Base-by-base conservation (phyloP, 495 filamentous ascomycete species). In the Peziza echinospora region DNA sequence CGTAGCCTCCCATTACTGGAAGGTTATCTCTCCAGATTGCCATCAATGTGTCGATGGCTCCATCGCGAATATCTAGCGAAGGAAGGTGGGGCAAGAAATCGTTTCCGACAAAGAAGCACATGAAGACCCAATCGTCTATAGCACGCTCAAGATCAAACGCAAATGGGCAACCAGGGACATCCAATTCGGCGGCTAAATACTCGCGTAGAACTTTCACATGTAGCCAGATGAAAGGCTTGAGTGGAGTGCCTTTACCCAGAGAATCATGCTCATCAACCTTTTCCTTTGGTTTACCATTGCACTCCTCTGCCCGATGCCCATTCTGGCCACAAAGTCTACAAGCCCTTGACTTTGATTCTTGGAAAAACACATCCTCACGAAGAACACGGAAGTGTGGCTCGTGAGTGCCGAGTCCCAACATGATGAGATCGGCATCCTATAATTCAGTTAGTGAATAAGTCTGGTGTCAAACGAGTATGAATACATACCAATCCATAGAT, bases 41-140 rank as follows among this genome's bases (percentile, higher is more conserved):
- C 45, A 85, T 91, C 41, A 99, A 68, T 0, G 84, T 92, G 57
- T 99, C 86, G 60, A 99, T 96, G 23, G 87, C 91, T 60, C 93
- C 80, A 56, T 99, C 89, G 51, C 87, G 75, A 60, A 99, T 96
- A 62, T 96, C 89, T 48, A 99, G 70, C 59, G 85, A 91, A 21
- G 89, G 89, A 47, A 99, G 65, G 68, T 99, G 89, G 41, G 89
- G 89, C 53, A 99, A 67, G 65, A 99, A 99, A 67, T 99, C 91
- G 61, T 99, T 99, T 53, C 89, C 89, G 49, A 99, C 89, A 60
- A 99, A 99, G 65, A 92, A 99, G 67, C 89, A 99, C 87, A 99
- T 93, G 63, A 99, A 99, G 13, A 99, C 84, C 89, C 91, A 96
- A 62, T 99, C 89, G 66, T 99, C 89, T 46, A 99, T 68, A n/a